phyloP scores from a whole-genome alignment of 2,329 filamentous ascomycete genomes.

The Pseudofabraea citricarpa region DNA sequence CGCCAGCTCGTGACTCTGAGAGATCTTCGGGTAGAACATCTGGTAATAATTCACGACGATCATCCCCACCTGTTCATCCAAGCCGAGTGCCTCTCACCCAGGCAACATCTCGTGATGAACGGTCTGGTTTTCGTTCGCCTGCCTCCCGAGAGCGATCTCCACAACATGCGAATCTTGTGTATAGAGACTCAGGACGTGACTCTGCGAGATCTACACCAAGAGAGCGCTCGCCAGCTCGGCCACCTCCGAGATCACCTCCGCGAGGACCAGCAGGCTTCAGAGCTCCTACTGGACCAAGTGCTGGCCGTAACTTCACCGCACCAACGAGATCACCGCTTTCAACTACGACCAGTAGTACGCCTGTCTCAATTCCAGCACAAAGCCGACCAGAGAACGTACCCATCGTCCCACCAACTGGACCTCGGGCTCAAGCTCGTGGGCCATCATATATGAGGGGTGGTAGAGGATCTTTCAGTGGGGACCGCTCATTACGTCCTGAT shows the following conservation, averaged over 20 bases:
- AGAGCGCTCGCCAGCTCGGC: slow-evolving; percentile 24
- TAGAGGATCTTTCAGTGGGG: slow-evolving; percentile 23
- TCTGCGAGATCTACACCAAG: slow-evolving; percentile 23
- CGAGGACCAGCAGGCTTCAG: slow-evolving; percentile 26
- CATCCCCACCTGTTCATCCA: slow-evolving; percentile 53
- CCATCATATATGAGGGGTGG: slow-evolving; percentile 22
- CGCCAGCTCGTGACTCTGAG: slow-evolving; percentile 39
- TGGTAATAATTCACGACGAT: slow-evolving; percentile 54
- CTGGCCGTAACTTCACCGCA: slow-evolving; percentile 23
- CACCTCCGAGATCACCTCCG: slow-evolving; percentile 25
- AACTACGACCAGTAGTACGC: slow-evolving; percentile 9
- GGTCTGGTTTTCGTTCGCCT: slow-evolving; percentile 20
- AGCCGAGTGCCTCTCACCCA: slow-evolving; percentile 42
- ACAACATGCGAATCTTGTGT: slow-evolving; percentile 11
- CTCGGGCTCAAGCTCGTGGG: slow-evolving; percentile 24
- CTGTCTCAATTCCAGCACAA: slow-evolving; percentile 13
- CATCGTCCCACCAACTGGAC: slow-evolving; percentile 26
- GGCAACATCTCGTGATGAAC: slow-evolving; percentile 25
- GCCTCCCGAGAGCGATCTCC: slow-evolving; percentile 22
- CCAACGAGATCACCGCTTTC: slow-evolving; percentile 7
- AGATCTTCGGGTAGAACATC: slow-evolving; percentile 50
- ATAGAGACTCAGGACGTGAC: slow-evolving; percentile 22
- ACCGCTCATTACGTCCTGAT: slow-evolving; percentile 22
- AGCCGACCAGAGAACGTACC: slow-evolving; percentile 18
- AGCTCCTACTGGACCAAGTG: slow-evolving; percentile 27